These are phyloP conservation scores for Kluyveromyces sp. DNA, from an alignment of 1,139 yeast genomes.

Conservation along the genomic window DNA sequence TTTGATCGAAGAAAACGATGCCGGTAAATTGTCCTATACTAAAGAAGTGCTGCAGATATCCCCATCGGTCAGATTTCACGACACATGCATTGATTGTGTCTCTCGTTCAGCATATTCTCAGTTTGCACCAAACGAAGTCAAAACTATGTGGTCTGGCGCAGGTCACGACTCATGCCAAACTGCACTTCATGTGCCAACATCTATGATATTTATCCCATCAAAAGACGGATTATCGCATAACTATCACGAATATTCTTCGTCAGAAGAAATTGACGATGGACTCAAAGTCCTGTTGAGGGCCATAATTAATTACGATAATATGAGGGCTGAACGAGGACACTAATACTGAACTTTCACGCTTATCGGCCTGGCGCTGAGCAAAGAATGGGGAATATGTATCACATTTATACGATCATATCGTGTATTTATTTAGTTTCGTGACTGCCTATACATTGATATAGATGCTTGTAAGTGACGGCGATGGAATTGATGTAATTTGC, in stretches of 20 bases:
- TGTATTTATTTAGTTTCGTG: no score
- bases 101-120: constrained; percentile 44
- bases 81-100: constrained; percentile 45
- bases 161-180: constrained; percentile 69
- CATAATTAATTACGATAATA: constrained; percentile 47
- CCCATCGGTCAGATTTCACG: constrained; percentile 51
- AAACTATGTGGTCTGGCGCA: constrained; percentile 57
- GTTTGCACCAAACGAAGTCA: constrained; percentile 39
- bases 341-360: constrained; percentile 1
- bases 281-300: constrained; percentile 52
- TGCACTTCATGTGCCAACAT: constrained; percentile 51
- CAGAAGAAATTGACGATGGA: constrained; percentile 56
- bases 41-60: constrained; percentile 23
- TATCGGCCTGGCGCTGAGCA: no score
- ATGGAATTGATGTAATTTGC: constrained; percentile 1
- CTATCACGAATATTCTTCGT: constrained; percentile 58
- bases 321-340: constrained; percentile 14
- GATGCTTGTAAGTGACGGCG: background rate
- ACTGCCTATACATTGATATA: background rate
- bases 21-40: constrained; percentile 22
- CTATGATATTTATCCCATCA: constrained; percentile 70
- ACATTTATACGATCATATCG: no score
- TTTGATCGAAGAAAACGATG: constrained; percentile 35
- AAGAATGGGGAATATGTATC: no score
- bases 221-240: constrained; percentile 66